A percentile compares a stretch with the other conserved stretches of the same genome.
Evolutionary conservation across 805 yeast genomes (phyloP).

Genomic region (Lachancea dasiensis): DNA sequence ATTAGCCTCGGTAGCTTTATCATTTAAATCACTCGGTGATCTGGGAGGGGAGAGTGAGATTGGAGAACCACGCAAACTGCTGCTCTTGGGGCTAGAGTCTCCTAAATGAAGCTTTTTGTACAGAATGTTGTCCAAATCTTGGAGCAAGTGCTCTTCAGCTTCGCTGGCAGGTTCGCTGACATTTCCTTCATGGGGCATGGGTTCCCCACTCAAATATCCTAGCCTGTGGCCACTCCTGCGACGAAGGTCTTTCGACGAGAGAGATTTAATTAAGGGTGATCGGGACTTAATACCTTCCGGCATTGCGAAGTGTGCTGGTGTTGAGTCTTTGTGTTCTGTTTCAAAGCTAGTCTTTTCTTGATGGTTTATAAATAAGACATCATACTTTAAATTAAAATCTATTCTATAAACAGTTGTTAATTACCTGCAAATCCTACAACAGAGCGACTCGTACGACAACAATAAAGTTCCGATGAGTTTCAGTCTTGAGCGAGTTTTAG

Average conservation of each 20-base stretch:
- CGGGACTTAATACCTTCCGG: slow-evolving; percentile 9
- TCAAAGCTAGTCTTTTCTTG: not conserved
- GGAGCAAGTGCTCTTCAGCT: slow-evolving; percentile 16
- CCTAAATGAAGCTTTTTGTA: slow-evolving; percentile 20
- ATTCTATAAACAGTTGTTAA: no score
- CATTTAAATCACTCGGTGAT: slow-evolving; percentile 33
- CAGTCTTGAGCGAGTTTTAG: slow-evolving; percentile 26
- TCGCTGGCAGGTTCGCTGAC: slow-evolving; percentile 2
- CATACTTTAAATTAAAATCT: no score
- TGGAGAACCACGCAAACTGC: slow-evolving; percentile 7
- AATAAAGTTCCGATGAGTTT: slow-evolving; percentile 24
- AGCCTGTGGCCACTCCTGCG: slow-evolving; percentile 4
- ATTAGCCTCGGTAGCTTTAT: slow-evolving; percentile 14
- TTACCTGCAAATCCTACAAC: no score
- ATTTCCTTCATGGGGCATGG: slow-evolving; percentile 1
- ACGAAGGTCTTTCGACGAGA: slow-evolving; percentile 12
- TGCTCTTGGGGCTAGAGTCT: slow-evolving; percentile 10
- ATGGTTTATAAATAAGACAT: no score
- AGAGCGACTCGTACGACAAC: no score
- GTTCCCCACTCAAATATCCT: not conserved
- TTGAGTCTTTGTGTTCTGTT: not conserved
- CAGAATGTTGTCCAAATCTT: slow-evolving; percentile 23
- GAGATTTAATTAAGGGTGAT: slow-evolving; percentile 10
- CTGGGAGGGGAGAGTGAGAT: slow-evolving; percentile 4
- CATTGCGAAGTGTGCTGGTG: slow-evolving; percentile 5